Evolutionary conservation across 441 rosid genomes (phyloP), one percentile per base, ranked within the genome.

Genomic region (Biscutella laevigata): DNA sequence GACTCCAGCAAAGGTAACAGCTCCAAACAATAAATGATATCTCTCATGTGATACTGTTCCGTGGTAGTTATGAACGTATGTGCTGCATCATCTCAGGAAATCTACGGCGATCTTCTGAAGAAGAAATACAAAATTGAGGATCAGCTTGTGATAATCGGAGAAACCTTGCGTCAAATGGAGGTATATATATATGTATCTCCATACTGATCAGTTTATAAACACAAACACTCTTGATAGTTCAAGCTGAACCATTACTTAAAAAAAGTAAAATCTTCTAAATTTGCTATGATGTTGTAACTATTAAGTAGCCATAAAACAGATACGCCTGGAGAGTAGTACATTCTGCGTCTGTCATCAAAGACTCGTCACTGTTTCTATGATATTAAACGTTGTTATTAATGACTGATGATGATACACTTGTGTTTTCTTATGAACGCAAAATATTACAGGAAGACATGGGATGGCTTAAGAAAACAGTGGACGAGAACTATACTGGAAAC

Each of bases 91-190:
- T 59, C 6, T 39, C 67, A 88, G 99, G 88, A 79, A 53, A 76
- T 72, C 61, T 77, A 79, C 48, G 46, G 45, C 4, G 77, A 83
- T 40, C 61, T 88, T 71, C 41, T 72, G 66, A 81, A 74, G 21
- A 82, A 56, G 78, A 92, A 84, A 73, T 59, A 70, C 30, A 62
- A 64, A 42, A 62, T 82, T 39, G 92, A 86, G 64, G 77, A 66
- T 57, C 83, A 78, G 66, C 70, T 92, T 13, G 40, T 33, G 67
- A 69, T 75, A 40, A 56, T 86, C 66, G 72, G 83, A 20, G 68
- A 72, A 17, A 48, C 75, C 40, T 52, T 91, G 44, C 58, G 39
- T 27, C 67, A 66, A 62, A 67, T 88, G 74, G 74, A 83, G 96
- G 98, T 91, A 80, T 26, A 9, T 12, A 60, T 89, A 78, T 24